Evolutionary conservation across 1,139 yeast genomes (phyloP).

Genomic region (Taiozyma sp.): DNA sequence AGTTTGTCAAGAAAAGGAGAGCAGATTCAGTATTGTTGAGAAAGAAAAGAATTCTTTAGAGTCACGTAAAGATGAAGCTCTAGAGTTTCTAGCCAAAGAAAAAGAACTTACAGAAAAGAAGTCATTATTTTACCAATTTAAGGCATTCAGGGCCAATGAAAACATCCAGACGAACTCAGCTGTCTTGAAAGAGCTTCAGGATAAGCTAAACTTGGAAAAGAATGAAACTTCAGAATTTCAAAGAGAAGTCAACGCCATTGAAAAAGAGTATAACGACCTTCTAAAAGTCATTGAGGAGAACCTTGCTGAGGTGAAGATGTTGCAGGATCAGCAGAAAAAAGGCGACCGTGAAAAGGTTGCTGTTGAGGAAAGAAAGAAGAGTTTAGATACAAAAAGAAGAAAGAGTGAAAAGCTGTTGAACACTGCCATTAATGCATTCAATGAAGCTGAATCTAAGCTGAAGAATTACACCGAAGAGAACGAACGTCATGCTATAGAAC

Average conservation of each 20-base stretch:
- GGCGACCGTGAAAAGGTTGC: slow-evolving; percentile 51
- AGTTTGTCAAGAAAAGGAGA: slow-evolving; percentile 75
- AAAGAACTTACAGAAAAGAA: slow-evolving; percentile 52
- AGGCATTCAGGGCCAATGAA: slow-evolving; percentile 37
- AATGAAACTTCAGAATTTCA: slow-evolving; percentile 41
- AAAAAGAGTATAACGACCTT: slow-evolving; percentile 33
- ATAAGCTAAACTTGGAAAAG: slow-evolving; percentile 43
- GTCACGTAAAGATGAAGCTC: slow-evolving; percentile 63
- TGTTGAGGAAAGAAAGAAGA: slow-evolving; percentile 70
- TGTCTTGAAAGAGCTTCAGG: slow-evolving; percentile 35
- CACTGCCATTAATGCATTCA: slow-evolving; percentile 33
- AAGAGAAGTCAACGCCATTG: slow-evolving; percentile 37
- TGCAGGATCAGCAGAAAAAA: slow-evolving; percentile 37
- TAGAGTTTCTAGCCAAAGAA: slow-evolving; percentile 61
- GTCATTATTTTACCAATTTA: slow-evolving; percentile 55
- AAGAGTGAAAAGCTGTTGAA: slow-evolving; percentile 51
- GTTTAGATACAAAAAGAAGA: slow-evolving; percentile 52
- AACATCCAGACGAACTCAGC: slow-evolving; percentile 37
- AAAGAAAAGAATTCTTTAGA: slow-evolving; percentile 72
- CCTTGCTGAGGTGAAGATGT: slow-evolving; percentile 30
- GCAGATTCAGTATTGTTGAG: slow-evolving; percentile 73
- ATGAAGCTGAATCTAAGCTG: slow-evolving; percentile 43
- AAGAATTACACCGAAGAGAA: slow-evolving; percentile 42
- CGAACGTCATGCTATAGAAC: slow-evolving; percentile 29
- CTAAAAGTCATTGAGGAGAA: slow-evolving; percentile 30